Evolutionary conservation across 1,284 basidiomycete genomes (phyloP), one percentile per base, ranked within the genome.

Genomic region (Papiliotrema fonsecae): DNA sequence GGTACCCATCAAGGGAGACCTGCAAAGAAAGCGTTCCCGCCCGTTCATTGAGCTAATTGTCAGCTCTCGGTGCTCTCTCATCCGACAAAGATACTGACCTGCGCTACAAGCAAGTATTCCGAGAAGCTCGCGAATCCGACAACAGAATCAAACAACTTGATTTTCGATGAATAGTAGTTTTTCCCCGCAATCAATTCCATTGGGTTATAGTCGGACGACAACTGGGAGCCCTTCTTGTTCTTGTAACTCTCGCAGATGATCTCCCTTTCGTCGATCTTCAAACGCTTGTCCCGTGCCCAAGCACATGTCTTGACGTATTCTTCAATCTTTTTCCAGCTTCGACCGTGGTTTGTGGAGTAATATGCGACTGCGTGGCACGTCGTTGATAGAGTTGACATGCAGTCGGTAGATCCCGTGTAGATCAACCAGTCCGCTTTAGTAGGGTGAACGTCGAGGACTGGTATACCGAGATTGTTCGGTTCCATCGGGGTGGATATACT

Each of bases 101-200:
- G 84, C 14, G 94, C 94, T 21, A 97, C 92, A 35, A 97, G 83
- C 63, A 97, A 78, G 69, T 86, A 98, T 76, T 97, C 88, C 3
- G 89, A 89, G 73, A 98, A 98, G 67, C 92, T 94, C 0, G 96
- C 86, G 75, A 93, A 97, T 2, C 94, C 94, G 56, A 93, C 88
- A 47, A 97, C 83, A 36, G 84, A 78, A 42, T 88, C 81, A 65
- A 98, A 97, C 25, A 97, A 70, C 62, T 81, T 85, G 55, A 77
- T 82, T 76, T 83, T 86, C 55, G 79, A 80, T 39, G 61, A 62
- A 71, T 84, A 97, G 75, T 84, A 96, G 49, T 85, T 79, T 13
- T 78, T 73, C 1, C 96, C 94, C 6, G 82, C 81, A 28, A 96
- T 79, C 42, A 97, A 76, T 69, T 93, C 80, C 42, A 97, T 64